Conservation (phyloP, 2,329 filamentous ascomycete genomes). For the Uncinocarpus reesii region DNA sequence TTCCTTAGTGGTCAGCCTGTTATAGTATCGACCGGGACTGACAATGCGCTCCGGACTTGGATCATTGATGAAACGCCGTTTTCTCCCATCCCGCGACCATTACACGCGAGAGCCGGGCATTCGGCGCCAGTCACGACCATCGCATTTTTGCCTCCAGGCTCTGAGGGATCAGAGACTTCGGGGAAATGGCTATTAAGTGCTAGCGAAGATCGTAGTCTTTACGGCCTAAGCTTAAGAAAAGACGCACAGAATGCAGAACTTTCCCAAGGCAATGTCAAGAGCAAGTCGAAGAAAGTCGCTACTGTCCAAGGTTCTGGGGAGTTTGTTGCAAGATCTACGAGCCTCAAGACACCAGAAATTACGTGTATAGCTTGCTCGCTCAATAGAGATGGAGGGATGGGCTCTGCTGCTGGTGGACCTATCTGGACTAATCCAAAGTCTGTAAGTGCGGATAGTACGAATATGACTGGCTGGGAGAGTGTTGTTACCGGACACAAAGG, state of each 20-base stretch:
- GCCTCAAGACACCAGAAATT: conserved; percentile 80
- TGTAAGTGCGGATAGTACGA: conserved; percentile 58
- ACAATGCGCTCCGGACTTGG: conserved; percentile 93
- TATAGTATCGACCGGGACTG: conserved; percentile 76
- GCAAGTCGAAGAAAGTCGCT: conserved; percentile 67
- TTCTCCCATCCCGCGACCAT: conserved; percentile 69
- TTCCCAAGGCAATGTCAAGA: conserved; percentile 79
- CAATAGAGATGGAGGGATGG: conserved; percentile 90
- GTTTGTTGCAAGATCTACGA: conserved; percentile 23
- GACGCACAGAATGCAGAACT: conserved; percentile 91
- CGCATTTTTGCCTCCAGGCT: conserved; percentile 74
- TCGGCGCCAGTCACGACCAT: conserved; percentile 74
- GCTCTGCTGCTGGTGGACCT: conserved; percentile 63
- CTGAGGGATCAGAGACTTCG: conserved; percentile 75
- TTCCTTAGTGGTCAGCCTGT: conserved; percentile 85
- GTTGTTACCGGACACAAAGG: conserved; percentile 84
- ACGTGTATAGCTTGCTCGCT: conserved; percentile 83
- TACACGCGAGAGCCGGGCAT: conserved; percentile 82
- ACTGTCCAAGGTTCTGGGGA: conserved; percentile 17
- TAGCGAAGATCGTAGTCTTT: conserved; percentile 79
- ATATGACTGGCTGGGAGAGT: conserved; percentile 90
- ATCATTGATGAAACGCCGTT: conserved; percentile 91
- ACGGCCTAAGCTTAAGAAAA: conserved; percentile 90
- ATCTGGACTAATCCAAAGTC: conserved; percentile 72
- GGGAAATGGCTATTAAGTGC: conserved; percentile 94